Evolutionary conservation across 108 stramenopile species (phyloP), one percentile per base, ranked within the genome.

Genomic region (Cyclostephanos invisitatus): DNA sequence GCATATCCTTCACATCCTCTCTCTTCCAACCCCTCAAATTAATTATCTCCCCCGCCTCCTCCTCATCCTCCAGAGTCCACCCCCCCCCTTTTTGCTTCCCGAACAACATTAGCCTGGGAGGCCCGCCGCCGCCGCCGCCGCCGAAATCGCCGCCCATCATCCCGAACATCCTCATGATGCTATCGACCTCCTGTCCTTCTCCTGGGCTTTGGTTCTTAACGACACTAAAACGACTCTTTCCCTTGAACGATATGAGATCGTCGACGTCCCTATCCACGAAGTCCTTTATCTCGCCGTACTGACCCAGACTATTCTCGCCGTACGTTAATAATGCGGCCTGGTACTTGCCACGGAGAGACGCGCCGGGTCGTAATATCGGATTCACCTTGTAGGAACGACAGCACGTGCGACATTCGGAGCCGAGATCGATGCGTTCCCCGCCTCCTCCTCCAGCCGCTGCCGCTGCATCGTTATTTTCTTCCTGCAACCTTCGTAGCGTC

Each of bases 1-100:
- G 51, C 87, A 88, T 88, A 48, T 88, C 87, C 42, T 83, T 84
- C 28, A 86, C 50, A 62, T 89, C 87, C 28, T 89, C 87, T 44
- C 87, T 66, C 56, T 84, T 86, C 78, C 83, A 86, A 14, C 87
- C 87, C 62, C 74, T 53, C 62, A 89, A 64, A 0, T 54, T 62
- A 44, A 81, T 75, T 10, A 75, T 66, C 42, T 89, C 87, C 7
- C 57, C 84, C 60, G 87, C 85, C 35, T 77, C 70, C 21, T 37
- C 48, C 46, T 64, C 68, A 72, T 81, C 80, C 27, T 77, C 71
- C 53, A 72, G 70, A 50, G 53, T 73, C 78, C 78, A 80, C 42
- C 62, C 77, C 9, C 78, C 78, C 57, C 73, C 68, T 37, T 80
- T 80, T 21, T 72, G 65, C 27, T 64, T 73, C 18, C 73, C 78